Base-by-base conservation (phyloP, 225 moss, liverwort and hornwort genomes). In the Pseudoscleropodium purum region DNA sequence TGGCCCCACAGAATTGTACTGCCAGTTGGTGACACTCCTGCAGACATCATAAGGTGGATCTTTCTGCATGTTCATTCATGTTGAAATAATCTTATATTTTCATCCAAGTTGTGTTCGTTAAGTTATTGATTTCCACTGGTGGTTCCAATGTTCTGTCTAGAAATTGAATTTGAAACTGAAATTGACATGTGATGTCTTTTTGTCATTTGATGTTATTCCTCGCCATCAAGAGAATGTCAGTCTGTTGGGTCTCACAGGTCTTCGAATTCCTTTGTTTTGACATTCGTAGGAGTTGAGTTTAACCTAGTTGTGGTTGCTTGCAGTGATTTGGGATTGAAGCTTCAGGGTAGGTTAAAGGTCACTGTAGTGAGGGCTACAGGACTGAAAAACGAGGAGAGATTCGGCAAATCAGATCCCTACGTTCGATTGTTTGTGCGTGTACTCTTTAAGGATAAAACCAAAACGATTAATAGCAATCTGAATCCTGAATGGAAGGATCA, bases 321-420 rank as follows among this genome's bases (percentile, higher is more conserved):
- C 95, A 99, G 99, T 93, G 94, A 97, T 91, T 90, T 99, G 93
- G 90, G 89, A 72, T 90, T 97, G 89, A 97, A 96, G 89, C 97
- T 97, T 47, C 97, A 97, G 81, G 99, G 99, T 62, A 92, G 79
- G 78, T 37, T 99, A 23, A 92, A 67, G 70, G 96, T 97, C 52
- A 95, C 90, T 56, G 84, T 99, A n/a, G 76, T 96, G 39, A 94
- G 88, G 87, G 95, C 93, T 88, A 90, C 94, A 75, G 89, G 81
- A 62, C 91, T 99, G 84, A 99, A 97, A 87, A 97, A 95, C 79
- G 93, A 92, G 93, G 97, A 97, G 91, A 94, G 87, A 86, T 69
- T 97, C 74, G 92, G 96, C 91, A 96, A 93, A 91, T 99, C 99
- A 84, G 99, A 99, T 93, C 99, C 99, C 17, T 99, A 99, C 88